Percentiles rank a stretch among this genome's conserved stretches.
These are phyloP conservation scores for Leccinum pseudoinsigne DNA, from an alignment of 1,284 basidiomycete species.

Conservation along the genomic window DNA sequence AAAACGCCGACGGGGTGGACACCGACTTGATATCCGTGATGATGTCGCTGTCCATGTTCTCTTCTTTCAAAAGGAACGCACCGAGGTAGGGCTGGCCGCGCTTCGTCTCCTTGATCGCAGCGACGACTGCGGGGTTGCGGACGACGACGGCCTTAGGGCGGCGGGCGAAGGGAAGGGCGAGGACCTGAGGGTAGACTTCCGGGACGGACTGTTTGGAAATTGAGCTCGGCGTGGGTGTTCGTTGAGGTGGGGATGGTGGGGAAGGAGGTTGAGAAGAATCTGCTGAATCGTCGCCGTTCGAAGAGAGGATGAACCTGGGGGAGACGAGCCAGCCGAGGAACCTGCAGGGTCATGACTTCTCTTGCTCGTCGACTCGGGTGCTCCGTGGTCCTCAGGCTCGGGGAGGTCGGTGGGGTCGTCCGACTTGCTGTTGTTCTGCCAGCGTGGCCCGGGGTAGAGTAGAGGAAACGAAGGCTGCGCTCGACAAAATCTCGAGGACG, in stretches of 20 bases:
- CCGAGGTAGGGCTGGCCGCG: conserved; percentile 98
- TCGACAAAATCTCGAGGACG: conserved; percentile 18
- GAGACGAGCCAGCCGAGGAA: conserved; percentile 29
- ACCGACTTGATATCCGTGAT: conserved; percentile 90
- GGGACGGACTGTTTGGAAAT: too few species aligned
- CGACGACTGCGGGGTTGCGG: conserved; percentile 87
- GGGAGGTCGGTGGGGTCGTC: conserved; percentile 20
- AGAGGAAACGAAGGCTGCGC: conserved; percentile 23
- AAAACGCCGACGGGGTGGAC: conserved; percentile 97
- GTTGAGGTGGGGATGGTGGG: conserved; percentile 37
- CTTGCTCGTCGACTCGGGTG: conserved; percentile 16
- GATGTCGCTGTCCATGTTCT: conserved; percentile 90
- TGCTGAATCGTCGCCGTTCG: conserved; percentile 30
- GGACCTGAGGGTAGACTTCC: conserved; percentile 84
- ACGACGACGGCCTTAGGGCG: conserved; percentile 95
- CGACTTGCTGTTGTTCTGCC: conserved; percentile 29
- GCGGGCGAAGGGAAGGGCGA: conserved; percentile 95
- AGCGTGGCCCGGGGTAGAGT: conserved; percentile 23
- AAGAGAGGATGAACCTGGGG: conserved; percentile 25
- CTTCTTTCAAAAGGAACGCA: conserved; percentile 96
- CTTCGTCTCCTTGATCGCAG: conserved; percentile 94
- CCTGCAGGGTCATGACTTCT: conserved; percentile 18
- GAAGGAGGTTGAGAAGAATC: conserved; percentile 27
- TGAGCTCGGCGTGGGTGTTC: conserved; percentile 31
- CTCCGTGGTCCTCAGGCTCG: conserved; percentile 25